Base-by-base conservation (phyloP, 176 grass and related monocot species). In the Saccharum officinarum region DNA sequence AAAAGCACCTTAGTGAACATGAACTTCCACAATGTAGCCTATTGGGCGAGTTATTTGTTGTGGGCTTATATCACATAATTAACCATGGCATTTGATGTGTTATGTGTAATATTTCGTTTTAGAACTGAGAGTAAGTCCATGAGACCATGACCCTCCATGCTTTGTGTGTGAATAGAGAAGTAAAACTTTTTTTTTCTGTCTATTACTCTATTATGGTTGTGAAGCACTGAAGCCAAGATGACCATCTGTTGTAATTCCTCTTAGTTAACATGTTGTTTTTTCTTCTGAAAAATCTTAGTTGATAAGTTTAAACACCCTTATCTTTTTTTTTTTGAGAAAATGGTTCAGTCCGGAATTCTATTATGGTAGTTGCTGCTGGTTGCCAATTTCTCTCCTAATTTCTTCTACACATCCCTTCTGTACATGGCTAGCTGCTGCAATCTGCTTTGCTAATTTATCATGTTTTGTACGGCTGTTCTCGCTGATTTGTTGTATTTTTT, bases 201-300 rank as follows among this genome's bases (percentile, higher is more conserved):
- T 70, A 37, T 41, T 44, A 77, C 82, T 82, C 38, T 77, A 37
- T 57, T 34, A 77, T 82, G 39, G 26, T 39, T 76, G 78, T 81
- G 82, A 77, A 38, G 37, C 37, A 38, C 37, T 38, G 37, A 38
- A 42, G 55, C 42, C 25, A 83, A 45, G 41, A 73, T 45, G 41
- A 39, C 23, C 52, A 10, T 40, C 22, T 34, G 46, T 57, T 68
- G 23, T 8, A 26, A n/a, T 34, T 47, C 67, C 36, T 18, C 36
- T 18, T 69, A 74, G n/a, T 5, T 49, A 71, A 63, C 38, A 71
- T 25, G 1, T 72, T 41, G 40, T 74, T 40, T 73, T 73, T 39
- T 69, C 25, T 17, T 30, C 2, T 16, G 12, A 17, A 47, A 73
- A 47, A 42, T 1, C 42, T 62, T 70, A 76, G 83, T 33, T 63